Base-by-base conservation (phyloP, 495 filamentous ascomycete species). In the Trichoderma asperelloides region DNA sequence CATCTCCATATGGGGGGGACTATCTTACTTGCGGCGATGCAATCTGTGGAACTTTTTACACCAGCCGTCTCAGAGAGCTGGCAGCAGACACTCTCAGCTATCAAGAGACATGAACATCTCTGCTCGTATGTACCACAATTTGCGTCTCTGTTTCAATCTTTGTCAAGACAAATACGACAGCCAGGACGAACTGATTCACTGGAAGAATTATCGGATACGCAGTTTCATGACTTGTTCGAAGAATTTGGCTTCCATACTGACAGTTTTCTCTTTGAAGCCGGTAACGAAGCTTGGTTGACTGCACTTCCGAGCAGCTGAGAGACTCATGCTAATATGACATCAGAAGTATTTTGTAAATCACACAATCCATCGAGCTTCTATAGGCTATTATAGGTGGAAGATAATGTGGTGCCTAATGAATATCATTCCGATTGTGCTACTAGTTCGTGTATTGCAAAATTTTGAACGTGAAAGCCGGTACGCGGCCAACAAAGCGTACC, bases 281-380 rank as follows among this genome's bases (percentile, higher is more conserved):
- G 6, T 9, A 23, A 55, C 9, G 49, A 55, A 25, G 80, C 27
- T 8, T 55, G 49, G 49, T n/a, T 23, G n/a, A n/a, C n/a, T n/a
- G n/a, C n/a, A n/a, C n/a, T n/a, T n/a, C n/a, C n/a, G n/a, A n/a
- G n/a, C n/a, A n/a, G n/a, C n/a, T n/a, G n/a, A n/a, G n/a, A n/a
- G n/a, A n/a, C n/a, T n/a, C n/a, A n/a, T n/a, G n/a, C n/a, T n/a
- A n/a, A n/a, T n/a, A n/a, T n/a, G n/a, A n/a, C n/a, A n/a, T n/a
- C n/a, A n/a, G n/a, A n/a, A n/a, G n/a, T n/a, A n/a, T n/a, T n/a
- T n/a, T n/a, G n/a, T n/a, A n/a, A n/a, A n/a, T n/a, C n/a, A n/a
- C n/a, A n/a, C n/a, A n/a, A n/a, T n/a, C n/a, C n/a, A n/a, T n/a
- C n/a, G n/a, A n/a, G n/a, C n/a, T n/a, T n/a, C n/a, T n/a, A n/a